A percentile compares a stretch with the other conserved stretches of the same genome.
These are phyloP conservation scores for Penicillium sp. DNA, from an alignment of 2,329 filamentous ascomycete species.

Conservation along the genomic window DNA sequence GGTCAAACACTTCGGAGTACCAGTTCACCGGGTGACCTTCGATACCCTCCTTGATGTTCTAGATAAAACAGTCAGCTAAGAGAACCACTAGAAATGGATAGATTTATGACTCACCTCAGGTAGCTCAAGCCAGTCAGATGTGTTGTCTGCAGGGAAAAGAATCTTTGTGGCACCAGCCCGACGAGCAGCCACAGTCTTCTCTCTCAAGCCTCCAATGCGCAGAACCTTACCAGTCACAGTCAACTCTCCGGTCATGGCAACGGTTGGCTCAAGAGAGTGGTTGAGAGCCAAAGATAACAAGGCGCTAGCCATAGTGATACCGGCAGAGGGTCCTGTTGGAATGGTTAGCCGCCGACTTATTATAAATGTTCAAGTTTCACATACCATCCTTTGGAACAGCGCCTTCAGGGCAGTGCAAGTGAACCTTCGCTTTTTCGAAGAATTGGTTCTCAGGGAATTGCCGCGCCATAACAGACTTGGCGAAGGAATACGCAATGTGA, in stretches of 20 bases:
- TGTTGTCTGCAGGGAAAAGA: conserved; percentile 92
- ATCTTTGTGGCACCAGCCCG: conserved; percentile 89
- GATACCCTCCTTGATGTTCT: conserved; percentile 98
- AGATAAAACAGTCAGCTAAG: conserved; percentile 22
- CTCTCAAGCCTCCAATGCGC: conserved; percentile 86
- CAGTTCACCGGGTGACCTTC: conserved; percentile 87
- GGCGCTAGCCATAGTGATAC: conserved; percentile 97
- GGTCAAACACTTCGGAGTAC: conserved; percentile 90
- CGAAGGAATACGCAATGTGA: conserved; percentile 90
- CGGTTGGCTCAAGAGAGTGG: conserved; percentile 72
- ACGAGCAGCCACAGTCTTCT: conserved; percentile 95
- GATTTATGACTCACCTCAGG: conserved; percentile 72
- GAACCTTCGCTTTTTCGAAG: conserved; percentile 92
- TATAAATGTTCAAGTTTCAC: conserved; percentile 18
- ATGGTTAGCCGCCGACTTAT: conserved; percentile 12
- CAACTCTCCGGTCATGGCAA: conserved; percentile 97
- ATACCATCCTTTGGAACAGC: conserved; percentile 87
- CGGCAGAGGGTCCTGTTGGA: conserved; percentile 68
- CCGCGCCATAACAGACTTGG: conserved; percentile 82
- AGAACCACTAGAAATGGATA: conserved; percentile 5
- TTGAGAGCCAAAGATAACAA: conserved; percentile 82
- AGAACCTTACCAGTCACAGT: conserved; percentile 96
- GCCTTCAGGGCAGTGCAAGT: conserved; percentile 94
- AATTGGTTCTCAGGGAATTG: conserved; percentile 88
- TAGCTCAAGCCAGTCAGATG: conserved; percentile 95